Conservation (phyloP, 768 basidiomycete genomes). For the Pisolithus microcarpus region DNA sequence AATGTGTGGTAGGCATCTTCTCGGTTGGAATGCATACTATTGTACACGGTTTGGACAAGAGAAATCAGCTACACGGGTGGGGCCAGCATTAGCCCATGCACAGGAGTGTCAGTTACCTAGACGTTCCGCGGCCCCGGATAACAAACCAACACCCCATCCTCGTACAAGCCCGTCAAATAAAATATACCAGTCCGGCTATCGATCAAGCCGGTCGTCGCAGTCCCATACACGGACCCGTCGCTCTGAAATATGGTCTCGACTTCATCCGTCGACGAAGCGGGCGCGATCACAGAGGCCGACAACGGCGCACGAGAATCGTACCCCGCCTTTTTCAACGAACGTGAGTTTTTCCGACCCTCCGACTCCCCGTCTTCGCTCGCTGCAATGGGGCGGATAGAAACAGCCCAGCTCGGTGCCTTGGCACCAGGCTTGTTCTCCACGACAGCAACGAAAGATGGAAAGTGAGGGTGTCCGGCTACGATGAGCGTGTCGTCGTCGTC, state of each 20-base stretch:
- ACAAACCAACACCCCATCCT: slow-evolving; percentile 49
- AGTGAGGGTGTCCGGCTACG: slow-evolving; percentile 63
- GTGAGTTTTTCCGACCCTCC: not conserved
- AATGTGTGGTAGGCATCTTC: no score
- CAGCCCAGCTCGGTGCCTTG: slow-evolving; percentile 52
- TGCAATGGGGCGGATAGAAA: slow-evolving; percentile 32
- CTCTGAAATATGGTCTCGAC: slow-evolving; percentile 70
- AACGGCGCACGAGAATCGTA: slow-evolving; percentile 44
- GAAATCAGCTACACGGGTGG: no score
- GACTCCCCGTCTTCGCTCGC: not conserved
- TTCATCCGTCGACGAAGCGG: slow-evolving; percentile 30
- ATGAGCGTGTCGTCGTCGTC: slow-evolving; percentile 42
- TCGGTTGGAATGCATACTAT: no score
- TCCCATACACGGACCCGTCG: slow-evolving; percentile 52
- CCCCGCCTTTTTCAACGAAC: slow-evolving; percentile 1
- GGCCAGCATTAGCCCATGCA: no score
- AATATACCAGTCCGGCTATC: slow-evolving; percentile 43
- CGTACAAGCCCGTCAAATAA: slow-evolving; percentile 55
- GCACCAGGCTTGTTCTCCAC: slow-evolving; percentile 37
- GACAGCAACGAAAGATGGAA: slow-evolving; percentile 41
- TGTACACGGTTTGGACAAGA: no score
- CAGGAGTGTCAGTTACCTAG: no score
- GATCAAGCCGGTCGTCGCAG: slow-evolving; percentile 45
- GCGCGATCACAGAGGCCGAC: slow-evolving; percentile 37
- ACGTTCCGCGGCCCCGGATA: slow-evolving; percentile 16